phyloP scores from a whole-genome alignment of 1,284 basidiomycete genomes.

The Trametes versicolor region DNA sequence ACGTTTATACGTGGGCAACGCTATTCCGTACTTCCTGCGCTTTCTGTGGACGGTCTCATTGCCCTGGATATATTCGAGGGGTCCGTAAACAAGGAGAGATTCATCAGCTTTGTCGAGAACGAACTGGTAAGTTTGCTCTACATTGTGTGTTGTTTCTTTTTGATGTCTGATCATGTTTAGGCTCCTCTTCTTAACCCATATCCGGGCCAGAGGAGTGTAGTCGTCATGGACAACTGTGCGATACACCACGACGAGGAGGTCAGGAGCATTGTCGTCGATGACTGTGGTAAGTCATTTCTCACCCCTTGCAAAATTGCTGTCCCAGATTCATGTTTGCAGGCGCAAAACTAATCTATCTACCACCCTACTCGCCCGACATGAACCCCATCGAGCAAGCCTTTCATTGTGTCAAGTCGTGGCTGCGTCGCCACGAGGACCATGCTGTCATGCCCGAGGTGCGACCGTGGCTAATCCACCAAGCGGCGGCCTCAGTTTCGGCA shows the following conservation, averaged over 20 bases:
- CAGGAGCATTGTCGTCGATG: not conserved
- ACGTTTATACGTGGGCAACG: not conserved
- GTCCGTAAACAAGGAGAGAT: not conserved
- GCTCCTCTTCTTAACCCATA: not conserved
- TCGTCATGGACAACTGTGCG: not conserved
- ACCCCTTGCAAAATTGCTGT: too few relatives aligned
- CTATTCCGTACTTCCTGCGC: not conserved
- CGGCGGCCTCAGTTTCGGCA: not conserved
- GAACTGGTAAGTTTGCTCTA: not conserved
- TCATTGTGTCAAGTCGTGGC: not conserved
- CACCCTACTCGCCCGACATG: not conserved
- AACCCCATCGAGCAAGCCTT: not conserved
- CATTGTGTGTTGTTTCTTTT: not conserved
- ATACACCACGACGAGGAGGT: not conserved
- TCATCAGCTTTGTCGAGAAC: not conserved
- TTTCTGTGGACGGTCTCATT: not conserved
- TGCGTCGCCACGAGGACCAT: not conserved
- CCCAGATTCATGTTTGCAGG: not conserved
- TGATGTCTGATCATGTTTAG: not conserved
- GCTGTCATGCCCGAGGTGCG: not conserved
- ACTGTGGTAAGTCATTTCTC: not conserved
- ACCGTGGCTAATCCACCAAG: not conserved
- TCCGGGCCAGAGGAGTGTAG: not conserved
- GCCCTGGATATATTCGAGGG: not conserved
- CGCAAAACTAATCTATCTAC: not conserved